Percentiles rank a stretch among this genome's conserved stretches.
These are phyloP conservation scores for Arabidopsis suecica DNA, from an alignment of 345 rosid species.

Conservation along the genomic window DNA sequence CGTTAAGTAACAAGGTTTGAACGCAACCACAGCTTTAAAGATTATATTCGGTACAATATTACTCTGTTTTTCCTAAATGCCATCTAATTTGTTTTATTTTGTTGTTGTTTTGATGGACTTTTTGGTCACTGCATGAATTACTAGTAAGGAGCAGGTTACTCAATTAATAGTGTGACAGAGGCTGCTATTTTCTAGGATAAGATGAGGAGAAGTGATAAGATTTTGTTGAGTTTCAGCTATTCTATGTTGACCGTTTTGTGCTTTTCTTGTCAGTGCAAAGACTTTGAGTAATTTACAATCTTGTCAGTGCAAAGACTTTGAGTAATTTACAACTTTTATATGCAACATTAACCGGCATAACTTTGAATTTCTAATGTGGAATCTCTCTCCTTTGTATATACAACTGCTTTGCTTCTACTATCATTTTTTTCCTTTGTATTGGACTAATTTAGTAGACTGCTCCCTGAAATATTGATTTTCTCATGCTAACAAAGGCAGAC, in stretches of 20 bases:
- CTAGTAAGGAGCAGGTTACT: constrained; percentile 3
- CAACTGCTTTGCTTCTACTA: not conserved
- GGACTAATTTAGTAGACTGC: constrained; percentile 2
- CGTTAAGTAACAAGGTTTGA: constrained; percentile 71
- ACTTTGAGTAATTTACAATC: constrained; percentile 9
- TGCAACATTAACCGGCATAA: constrained; percentile 8
- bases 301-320: constrained; percentile 17
- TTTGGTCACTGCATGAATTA: constrained; percentile 20
- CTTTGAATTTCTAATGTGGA: constrained; percentile 13
- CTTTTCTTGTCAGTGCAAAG: constrained; percentile 10
- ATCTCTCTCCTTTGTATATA: constrained; percentile 16
- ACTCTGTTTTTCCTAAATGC: constrained; percentile 25
- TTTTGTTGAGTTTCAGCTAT: constrained; percentile 7
- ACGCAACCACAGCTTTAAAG: constrained; percentile 32
- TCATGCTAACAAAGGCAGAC: constrained; percentile 60
- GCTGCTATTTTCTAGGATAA: constrained; percentile 21
- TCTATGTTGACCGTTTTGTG: constrained; percentile 1
- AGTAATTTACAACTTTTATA: constrained; percentile 3
- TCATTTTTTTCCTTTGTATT: constrained; percentile 5
- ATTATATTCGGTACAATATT: constrained; percentile 21
- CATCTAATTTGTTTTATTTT: not conserved
- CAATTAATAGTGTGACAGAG: not conserved
- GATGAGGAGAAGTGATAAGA: constrained; percentile 21
- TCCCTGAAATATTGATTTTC: constrained; percentile 37
- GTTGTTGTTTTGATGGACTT: constrained; percentile 12